Percentiles rank a stretch among this genome's conserved stretches.
Conservation (phyloP, 2,329 filamentous ascomycete species). For the Alternaria infectoria region DNA sequence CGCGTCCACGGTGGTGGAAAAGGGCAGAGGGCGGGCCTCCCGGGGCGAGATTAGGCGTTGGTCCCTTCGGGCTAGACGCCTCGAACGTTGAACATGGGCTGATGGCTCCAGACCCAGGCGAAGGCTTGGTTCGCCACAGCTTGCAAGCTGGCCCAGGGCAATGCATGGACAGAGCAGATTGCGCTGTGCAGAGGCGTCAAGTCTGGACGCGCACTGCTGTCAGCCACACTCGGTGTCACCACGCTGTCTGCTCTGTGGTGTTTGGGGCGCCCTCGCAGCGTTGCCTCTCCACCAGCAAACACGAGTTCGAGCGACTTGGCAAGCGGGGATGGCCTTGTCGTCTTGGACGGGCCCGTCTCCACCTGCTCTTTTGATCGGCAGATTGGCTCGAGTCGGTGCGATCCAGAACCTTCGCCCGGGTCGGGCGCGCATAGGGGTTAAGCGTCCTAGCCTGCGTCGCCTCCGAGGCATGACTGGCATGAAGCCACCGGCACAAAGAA, state of each 20-base stretch:
- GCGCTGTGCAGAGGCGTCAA: background rate
- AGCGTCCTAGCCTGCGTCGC: background rate
- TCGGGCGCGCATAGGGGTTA: background rate
- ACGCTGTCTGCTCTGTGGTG: background rate
- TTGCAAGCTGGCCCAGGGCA: background rate
- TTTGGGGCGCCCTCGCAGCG: background rate
- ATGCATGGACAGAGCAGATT: background rate
- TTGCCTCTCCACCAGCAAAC: background rate
- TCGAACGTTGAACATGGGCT: slow-evolving; percentile 11
- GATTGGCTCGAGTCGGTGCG: background rate
- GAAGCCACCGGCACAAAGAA: background rate
- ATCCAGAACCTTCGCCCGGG: slow-evolving; percentile 1
- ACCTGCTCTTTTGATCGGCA: background rate
- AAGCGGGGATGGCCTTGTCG: slow-evolving; percentile 11
- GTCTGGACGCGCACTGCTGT: background rate
- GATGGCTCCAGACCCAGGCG: background rate
- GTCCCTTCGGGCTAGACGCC: slow-evolving; percentile 16
- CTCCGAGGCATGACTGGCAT: background rate
- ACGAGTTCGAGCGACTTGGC: slow-evolving; percentile 6
- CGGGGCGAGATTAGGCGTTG: slow-evolving; percentile 21
- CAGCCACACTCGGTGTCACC: background rate
- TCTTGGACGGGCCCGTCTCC: background rate
- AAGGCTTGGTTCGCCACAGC: slow-evolving; percentile 4
- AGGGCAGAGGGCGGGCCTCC: slow-evolving; percentile 15
- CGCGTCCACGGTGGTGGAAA: slow-evolving; percentile 16